These are phyloP conservation scores for Aspergillus novoparasiticus DNA, from an alignment of 2,329 filamentous ascomycete species.

Conservation along the genomic window DNA sequence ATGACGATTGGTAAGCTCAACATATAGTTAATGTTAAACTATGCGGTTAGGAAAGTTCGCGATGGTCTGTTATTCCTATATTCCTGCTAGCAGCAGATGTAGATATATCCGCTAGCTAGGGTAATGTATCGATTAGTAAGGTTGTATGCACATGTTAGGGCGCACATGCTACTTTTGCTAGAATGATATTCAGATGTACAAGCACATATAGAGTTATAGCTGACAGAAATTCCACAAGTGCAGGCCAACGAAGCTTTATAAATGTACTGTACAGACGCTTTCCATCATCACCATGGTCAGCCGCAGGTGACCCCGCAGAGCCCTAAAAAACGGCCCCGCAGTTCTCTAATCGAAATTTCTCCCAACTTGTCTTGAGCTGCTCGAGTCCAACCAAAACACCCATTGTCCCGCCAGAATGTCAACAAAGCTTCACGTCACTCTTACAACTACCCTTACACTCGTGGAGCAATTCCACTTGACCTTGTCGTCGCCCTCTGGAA, in stretches of 20 bases:
- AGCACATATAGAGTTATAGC: background rate
- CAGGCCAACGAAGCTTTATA: background rate
- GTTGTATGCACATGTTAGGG: background rate
- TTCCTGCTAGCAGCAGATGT: background rate
- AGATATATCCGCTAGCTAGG: background rate
- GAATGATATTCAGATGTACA: background rate
- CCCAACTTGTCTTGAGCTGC: background rate
- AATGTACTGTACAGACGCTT: background rate
- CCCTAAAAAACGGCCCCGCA: conserved; percentile 37
- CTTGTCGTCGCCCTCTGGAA: conserved; percentile 30
- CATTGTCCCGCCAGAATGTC: conserved; percentile 28
- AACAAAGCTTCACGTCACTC: conserved; percentile 32
- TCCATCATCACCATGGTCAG: background rate
- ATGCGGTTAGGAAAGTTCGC: background rate
- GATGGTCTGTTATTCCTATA: background rate
- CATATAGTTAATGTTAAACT: background rate
- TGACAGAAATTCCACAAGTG: background rate
- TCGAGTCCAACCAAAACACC: conserved; percentile 3
- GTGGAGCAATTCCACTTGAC: conserved; percentile 43
- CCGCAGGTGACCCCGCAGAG: conserved; percentile 32
- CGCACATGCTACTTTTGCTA: background rate
- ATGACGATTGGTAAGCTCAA: background rate
- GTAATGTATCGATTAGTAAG: background rate
- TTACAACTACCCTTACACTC: conserved; percentile 41
- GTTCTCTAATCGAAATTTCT: conserved; percentile 30